These are phyloP conservation scores for Colletotrichum sp. DNA, from an alignment of 2,329 filamentous ascomycete genomes.

Conservation along the genomic window DNA sequence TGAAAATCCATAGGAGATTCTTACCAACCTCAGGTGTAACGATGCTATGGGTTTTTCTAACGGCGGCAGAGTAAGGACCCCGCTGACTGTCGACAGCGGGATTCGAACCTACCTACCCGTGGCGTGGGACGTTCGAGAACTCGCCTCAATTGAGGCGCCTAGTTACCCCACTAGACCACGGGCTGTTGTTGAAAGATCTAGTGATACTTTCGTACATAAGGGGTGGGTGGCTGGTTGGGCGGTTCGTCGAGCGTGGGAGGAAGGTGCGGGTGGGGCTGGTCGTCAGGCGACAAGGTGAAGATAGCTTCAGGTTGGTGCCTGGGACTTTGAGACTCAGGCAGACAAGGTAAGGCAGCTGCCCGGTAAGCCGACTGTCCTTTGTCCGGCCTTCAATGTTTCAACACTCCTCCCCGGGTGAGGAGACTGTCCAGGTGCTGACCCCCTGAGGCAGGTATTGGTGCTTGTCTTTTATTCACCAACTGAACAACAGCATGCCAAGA, in stretches of 20 bases:
- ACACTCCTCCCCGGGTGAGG: background rate
- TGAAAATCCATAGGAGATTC: background rate
- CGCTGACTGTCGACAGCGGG: background rate
- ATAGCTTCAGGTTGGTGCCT: background rate
- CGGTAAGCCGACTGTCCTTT: background rate
- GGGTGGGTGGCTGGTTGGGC: background rate
- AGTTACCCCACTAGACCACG: background rate
- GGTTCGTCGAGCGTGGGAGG: background rate
- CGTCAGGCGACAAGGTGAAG: background rate
- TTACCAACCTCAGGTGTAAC: slow-evolving; percentile 12
- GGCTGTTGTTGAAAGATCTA: background rate
- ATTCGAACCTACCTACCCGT: slow-evolving; percentile 5
- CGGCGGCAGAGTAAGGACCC: background rate
- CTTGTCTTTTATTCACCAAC: background rate
- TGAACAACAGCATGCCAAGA: background rate
- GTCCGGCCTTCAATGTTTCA: background rate
- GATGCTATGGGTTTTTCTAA: background rate
- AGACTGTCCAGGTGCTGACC: background rate
- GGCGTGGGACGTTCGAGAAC: background rate
- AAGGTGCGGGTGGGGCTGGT: background rate
- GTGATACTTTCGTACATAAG: background rate
- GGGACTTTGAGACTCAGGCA: background rate
- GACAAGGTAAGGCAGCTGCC: background rate
- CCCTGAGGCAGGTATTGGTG: background rate
- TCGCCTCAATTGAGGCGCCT: background rate